Conservation (phyloP, 129 eudicot species). For the Saussurea involucrata region DNA sequence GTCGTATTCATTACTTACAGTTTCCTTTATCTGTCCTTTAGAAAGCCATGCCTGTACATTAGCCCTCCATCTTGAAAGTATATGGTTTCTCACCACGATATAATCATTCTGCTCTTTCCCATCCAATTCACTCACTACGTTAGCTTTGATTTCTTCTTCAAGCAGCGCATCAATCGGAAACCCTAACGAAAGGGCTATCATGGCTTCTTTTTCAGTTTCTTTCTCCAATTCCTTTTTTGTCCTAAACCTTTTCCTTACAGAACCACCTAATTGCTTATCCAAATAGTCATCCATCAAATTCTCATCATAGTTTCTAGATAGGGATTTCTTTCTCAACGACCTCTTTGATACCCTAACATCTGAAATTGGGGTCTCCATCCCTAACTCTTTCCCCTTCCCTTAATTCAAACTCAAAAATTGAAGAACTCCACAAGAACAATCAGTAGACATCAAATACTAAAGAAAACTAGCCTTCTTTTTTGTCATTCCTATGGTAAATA, state of each 20-base stretch:
- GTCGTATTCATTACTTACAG: conserved; percentile 66
- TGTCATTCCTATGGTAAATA: background rate
- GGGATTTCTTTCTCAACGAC: conserved; percentile 56
- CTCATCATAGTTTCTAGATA: conserved; percentile 66
- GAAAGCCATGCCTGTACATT: conserved; percentile 74
- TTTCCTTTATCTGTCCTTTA: conserved; percentile 66
- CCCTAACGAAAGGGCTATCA: conserved; percentile 90
- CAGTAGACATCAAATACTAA: background rate
- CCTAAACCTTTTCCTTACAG: conserved; percentile 49
- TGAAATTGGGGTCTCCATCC: conserved; percentile 35
- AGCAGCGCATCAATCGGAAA: conserved; percentile 77
- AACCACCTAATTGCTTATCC: conserved; percentile 61
- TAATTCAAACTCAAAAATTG: background rate
- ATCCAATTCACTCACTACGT: conserved; percentile 62
- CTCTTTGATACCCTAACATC: conserved; percentile 43
- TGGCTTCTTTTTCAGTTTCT: conserved; percentile 83
- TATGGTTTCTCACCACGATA: conserved; percentile 86
- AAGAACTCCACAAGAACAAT: background rate
- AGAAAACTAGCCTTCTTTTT: background rate
- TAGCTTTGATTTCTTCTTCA: conserved; percentile 69
- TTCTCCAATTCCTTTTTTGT: conserved; percentile 69
- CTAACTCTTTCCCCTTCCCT: background rate
- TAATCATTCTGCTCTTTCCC: conserved; percentile 88
- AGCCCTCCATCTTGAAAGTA: conserved; percentile 80
- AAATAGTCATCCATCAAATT: conserved; percentile 77